Evolutionary conservation across 1,284 basidiomycete genomes (phyloP).

Genomic region (Puccinia hordei): DNA sequence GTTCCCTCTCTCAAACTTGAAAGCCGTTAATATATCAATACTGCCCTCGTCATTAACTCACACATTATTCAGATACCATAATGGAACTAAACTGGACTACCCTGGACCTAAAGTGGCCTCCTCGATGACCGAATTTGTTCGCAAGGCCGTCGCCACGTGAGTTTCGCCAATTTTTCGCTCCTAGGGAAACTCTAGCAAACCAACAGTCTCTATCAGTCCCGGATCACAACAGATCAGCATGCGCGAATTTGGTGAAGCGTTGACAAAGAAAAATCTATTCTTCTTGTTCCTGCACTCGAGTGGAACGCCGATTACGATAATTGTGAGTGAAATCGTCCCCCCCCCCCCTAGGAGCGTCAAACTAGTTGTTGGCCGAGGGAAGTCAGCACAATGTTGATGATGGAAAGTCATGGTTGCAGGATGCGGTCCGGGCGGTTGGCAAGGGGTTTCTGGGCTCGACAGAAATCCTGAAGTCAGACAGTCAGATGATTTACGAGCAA

Average conservation of each 20-base stretch:
- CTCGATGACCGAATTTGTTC: conserved; percentile 12
- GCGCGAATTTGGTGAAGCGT: background rate
- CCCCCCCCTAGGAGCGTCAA: too few species aligned
- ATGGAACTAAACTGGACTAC: conserved; percentile 34
- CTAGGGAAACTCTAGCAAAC: background rate
- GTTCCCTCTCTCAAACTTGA: background rate
- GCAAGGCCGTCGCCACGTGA: conserved; percentile 30
- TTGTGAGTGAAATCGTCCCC: conserved; percentile 7
- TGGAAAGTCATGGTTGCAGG: background rate
- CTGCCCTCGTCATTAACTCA: background rate
- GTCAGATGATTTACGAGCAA: background rate
- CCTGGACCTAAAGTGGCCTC: conserved; percentile 19
- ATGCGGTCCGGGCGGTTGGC: conserved; percentile 2
- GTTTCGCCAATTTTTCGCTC: background rate
- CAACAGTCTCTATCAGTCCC: background rate
- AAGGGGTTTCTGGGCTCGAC: conserved; percentile 20
- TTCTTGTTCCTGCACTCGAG: conserved; percentile 39
- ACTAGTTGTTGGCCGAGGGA: too few species aligned
- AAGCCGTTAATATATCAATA: too few species aligned
- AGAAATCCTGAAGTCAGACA: conserved; percentile 9
- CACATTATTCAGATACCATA: conserved; percentile 20
- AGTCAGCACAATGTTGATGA: conserved; percentile 3
- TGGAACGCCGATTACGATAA: background rate
- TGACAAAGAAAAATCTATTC: conserved; percentile 22
- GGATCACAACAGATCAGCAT: conserved; percentile 20